phyloP scores from a whole-genome alignment of 2,329 filamentous ascomycete genomes.

The Penicillium sp. region DNA sequence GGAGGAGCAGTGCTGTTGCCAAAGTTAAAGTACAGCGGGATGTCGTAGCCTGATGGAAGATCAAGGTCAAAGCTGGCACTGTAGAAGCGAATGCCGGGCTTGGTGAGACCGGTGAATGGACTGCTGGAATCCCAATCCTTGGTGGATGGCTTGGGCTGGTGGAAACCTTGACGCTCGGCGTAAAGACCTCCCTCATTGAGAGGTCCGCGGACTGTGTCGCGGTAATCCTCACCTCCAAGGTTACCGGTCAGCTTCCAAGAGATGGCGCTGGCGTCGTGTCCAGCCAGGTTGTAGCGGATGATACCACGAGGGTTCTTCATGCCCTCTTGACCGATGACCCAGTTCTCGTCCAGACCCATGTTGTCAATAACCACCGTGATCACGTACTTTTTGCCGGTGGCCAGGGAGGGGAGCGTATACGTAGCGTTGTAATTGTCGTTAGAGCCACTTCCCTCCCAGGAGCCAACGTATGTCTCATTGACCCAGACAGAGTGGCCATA shows the following conservation, averaged over 20 bases:
- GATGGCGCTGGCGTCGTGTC: constrained; percentile 30
- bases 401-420: constrained; percentile 51
- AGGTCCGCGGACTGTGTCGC: constrained; percentile 45
- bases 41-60: constrained; percentile 49
- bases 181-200: constrained; percentile 51
- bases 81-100: constrained; percentile 50
- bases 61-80: constrained; percentile 47
- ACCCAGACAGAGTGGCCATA: constrained; percentile 65
- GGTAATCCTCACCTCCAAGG: constrained; percentile 48
- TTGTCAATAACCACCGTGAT: constrained; percentile 68
- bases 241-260: constrained; percentile 56
- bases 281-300: constrained; percentile 40
- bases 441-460: constrained; percentile 53
- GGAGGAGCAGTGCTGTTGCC: constrained; percentile 44
- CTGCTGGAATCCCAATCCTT: constrained; percentile 29
- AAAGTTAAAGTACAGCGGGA: constrained; percentile 51
- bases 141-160: constrained; percentile 46
- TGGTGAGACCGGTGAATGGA: constrained; percentile 38
- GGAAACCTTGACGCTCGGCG: constrained; percentile 50
- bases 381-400: constrained; percentile 49
- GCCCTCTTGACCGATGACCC: constrained; percentile 51
- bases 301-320: constrained; percentile 57
- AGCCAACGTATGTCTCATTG: constrained; percentile 57
- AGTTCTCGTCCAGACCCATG: constrained; percentile 65
- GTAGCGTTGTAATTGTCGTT: constrained; percentile 49